Base-by-base conservation (phyloP, 2,329 filamentous ascomycete genomes). In the Apiospora sp. region DNA sequence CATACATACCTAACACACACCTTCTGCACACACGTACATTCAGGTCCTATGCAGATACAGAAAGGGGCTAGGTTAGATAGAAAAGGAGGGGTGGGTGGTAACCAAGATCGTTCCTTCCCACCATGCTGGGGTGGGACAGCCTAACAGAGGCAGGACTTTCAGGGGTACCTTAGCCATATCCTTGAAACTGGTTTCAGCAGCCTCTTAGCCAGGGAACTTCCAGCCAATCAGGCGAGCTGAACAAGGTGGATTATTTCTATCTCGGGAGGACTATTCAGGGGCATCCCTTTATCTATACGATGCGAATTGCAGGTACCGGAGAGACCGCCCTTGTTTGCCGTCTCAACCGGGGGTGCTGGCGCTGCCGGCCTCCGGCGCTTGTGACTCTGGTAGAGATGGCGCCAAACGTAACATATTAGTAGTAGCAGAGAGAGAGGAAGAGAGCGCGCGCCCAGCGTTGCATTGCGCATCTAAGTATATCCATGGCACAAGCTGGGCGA, bases 161-260 rank as follows among this genome's bases (percentile, higher is more conserved):
- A 64, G 58, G 58, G 58, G 58, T 64, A 8, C 34, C 58, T n/a
- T 64, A 34, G 34, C 58, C 19, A 61, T 34, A 44, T 24, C 67
- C 67, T 46, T 68, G 67, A 68, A 69, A 22, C 44, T 34, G 19
- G 67, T 69, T 69, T 69, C 67, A 49, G 67, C 44, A 49, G 8
- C 58, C 58, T 41, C 67, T 44, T 37, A 16, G 19, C 67, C 19
- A 49, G 27, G 67, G 67, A 3, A 10, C 10, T 2, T 14, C 14
- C 16, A 37, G 34, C 67, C 67, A 69, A 69, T 69, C 44, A 69
- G 27, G 34, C 5, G 24, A 19, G 16, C 27, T 19, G 13, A 7
- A 5, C 44, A 12, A n/a, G 67, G 22, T 16, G 67, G 67, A n/a
- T 37, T 22, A 69, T 69, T 37, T 69, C 67, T 69, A 49, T 49